Percentiles rank a stretch among this genome's conserved stretches.
phyloP scores from a whole-genome alignment of 768 basidiomycete genomes.

The Chalciporus chontae region DNA sequence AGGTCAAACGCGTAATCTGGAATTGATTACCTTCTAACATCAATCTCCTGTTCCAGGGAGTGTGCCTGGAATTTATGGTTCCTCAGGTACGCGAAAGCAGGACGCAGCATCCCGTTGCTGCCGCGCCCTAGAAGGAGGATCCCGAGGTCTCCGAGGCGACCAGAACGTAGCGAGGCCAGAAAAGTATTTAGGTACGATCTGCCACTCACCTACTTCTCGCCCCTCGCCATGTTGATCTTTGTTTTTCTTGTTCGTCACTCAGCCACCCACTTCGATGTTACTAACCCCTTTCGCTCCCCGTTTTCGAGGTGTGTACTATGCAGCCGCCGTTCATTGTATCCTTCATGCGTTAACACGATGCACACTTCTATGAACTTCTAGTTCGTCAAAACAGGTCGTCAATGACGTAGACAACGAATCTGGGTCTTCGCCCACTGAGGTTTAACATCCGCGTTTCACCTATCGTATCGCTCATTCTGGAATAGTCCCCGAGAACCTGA shows the following conservation, averaged over 20 bases:
- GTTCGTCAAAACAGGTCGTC: neutral
- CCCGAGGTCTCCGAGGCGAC: too few species aligned
- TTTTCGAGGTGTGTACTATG: neutral
- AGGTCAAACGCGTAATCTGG: too few species aligned
- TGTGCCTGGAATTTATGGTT: too few species aligned
- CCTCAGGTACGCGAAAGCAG: too few species aligned
- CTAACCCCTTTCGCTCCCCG: neutral
- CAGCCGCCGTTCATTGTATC: neutral
- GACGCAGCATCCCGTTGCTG: too few species aligned
- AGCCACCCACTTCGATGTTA: neutral
- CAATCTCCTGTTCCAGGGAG: too few species aligned
- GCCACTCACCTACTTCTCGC: too few species aligned
- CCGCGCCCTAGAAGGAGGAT: too few species aligned
- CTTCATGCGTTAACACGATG: neutral
- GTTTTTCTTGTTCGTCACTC: neutral
- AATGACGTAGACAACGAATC: neutral
- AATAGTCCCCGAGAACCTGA: slow-evolving; percentile 43
- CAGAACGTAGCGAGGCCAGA: too few species aligned
- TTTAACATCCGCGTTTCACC: neutral
- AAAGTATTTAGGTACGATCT: too few species aligned
- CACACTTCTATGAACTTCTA: neutral
- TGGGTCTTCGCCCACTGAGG: neutral
- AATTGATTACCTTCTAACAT: too few species aligned
- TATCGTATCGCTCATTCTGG: neutral
- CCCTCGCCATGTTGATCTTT: too few species aligned